Evolutionary conservation across 345 rosid species (phyloP), one percentile per base, ranked within the genome.

Genomic region (Citrus unshiu): DNA sequence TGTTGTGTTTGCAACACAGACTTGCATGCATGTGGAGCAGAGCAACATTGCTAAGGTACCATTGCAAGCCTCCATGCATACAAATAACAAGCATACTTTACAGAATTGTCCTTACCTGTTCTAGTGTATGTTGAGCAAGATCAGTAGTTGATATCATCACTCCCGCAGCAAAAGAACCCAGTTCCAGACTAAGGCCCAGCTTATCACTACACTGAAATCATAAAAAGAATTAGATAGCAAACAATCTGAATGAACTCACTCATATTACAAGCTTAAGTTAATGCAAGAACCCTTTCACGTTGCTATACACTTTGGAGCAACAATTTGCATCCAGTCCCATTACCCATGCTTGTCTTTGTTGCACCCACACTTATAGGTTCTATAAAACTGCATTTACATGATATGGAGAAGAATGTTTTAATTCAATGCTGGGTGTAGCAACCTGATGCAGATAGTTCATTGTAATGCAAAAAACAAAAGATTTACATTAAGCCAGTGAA

Each of bases 111-210:
- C 81, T 74, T 82, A 87, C 92, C 80, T 85, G 92, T 82, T 89
- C 90, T 56, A 87, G 83, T 32, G 92, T 87, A 77, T 89, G 90
- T 57, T 89, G 89, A 77, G 83, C 90, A 73, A 87, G 89, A 81
- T 87, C 90, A 70, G 92, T 85, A 29, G 90, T 85, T 68, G 92
- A 87, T 79, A 89, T 89, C 90, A 89, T 87, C 80, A 89, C 88
- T 57, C 92, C 92, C 49, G 90, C 89, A 74, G 92, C 90, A 85
- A 89, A 89, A 19, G 92, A 89, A 43, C 92, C 92, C 84, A 85
- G 76, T 83, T 87, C 92, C 77, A 89, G 86, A 80, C 89, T 87
- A 64, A 89, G 84, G 69, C 88, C 90, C 84, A 89, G 84, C 78
- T 89, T 89, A 80, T 89, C 90, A 37, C 92, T 89, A 84, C 90